Evolutionary conservation across 1,284 basidiomycete genomes (phyloP), one percentile per base, ranked within the genome.

Genomic region (Cystobasidiaceae sp.): DNA sequence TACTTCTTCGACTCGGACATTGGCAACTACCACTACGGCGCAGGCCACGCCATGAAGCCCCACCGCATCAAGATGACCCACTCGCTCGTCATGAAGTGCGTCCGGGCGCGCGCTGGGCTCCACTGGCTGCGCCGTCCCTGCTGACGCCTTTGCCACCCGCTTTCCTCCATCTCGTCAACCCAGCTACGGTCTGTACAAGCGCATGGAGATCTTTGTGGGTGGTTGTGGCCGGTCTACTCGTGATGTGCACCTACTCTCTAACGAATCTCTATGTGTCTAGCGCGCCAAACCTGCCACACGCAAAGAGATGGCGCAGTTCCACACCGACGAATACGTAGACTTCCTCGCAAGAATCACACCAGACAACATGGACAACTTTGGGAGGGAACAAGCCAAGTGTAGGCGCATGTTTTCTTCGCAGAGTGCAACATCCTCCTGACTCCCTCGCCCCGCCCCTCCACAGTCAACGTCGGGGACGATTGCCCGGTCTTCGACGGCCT

Each of bases 201-300:
- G 91, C 78, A 94, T 94, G 91, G 91, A 94, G 78, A 94, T 96
- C 69, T 93, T 93, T 73, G 91, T 93, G 75, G 72, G 90, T 39
- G 11, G n/a, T 34, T 52, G 54, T n/a, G n/a, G n/a, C n/a, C n/a
- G n/a, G n/a, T n/a, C n/a, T n/a, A n/a, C n/a, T n/a, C n/a, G n/a
- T n/a, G n/a, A n/a, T n/a, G n/a, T n/a, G n/a, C n/a, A n/a, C n/a
- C n/a, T n/a, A n/a, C n/a, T n/a, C n/a, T 19, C 23, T 46, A 25
- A 19, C 21, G 13, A 17, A 13, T 46, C 61, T 34, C n/a, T 28
- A 21, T 28, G 9, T 11, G 49, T 17, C 9, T 73, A 96, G 93
- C 85, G 96, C 62, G 96, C 96, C 2, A 99, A 99, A 82, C 96
- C 96, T 6, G 96, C 96, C 4, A 98, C 96, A 4, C 96, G 96